Conservation (phyloP, 176 grass and related monocot species). For the Typha latifolia region DNA sequence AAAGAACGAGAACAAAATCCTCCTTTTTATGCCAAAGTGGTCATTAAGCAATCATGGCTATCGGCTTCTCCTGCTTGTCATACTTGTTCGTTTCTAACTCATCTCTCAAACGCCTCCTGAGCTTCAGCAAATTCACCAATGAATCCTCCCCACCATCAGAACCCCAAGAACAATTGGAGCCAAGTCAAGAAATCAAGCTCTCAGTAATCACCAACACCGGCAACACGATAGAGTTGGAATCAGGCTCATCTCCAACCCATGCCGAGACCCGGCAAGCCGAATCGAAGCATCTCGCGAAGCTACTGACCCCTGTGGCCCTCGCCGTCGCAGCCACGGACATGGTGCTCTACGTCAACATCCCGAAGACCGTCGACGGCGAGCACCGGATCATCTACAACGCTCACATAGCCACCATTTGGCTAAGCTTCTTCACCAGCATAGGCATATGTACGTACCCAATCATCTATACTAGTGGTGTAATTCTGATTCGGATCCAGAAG, state of each 20-base stretch:
- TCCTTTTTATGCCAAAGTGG: too few species aligned
- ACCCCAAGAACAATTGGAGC: background rate
- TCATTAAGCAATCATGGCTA: too few species aligned
- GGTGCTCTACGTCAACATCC: slow-evolving; percentile 13
- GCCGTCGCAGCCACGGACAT: slow-evolving; percentile 17
- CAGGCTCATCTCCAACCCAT: background rate
- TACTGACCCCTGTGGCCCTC: slow-evolving; percentile 13
- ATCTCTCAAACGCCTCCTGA: background rate
- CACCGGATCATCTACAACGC: background rate
- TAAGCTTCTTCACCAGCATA: slow-evolving; percentile 21
- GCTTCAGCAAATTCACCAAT: background rate
- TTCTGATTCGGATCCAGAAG: slow-evolving; percentile 16
- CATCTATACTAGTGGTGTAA: background rate
- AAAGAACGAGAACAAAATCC: too few species aligned
- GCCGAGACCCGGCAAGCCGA: background rate
- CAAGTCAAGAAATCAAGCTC: too few species aligned
- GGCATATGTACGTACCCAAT: slow-evolving; percentile 27
- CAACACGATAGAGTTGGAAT: background rate
- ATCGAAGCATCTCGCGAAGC: slow-evolving; percentile 17
- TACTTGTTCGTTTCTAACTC: background rate
- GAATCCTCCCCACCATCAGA: background rate
- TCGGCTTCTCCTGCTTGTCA: background rate
- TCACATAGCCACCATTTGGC: slow-evolving; percentile 3
- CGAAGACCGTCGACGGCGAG: background rate
- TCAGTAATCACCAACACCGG: background rate